Conservation (phyloP, 345 rosid species). For the Linum tenue region DNA sequence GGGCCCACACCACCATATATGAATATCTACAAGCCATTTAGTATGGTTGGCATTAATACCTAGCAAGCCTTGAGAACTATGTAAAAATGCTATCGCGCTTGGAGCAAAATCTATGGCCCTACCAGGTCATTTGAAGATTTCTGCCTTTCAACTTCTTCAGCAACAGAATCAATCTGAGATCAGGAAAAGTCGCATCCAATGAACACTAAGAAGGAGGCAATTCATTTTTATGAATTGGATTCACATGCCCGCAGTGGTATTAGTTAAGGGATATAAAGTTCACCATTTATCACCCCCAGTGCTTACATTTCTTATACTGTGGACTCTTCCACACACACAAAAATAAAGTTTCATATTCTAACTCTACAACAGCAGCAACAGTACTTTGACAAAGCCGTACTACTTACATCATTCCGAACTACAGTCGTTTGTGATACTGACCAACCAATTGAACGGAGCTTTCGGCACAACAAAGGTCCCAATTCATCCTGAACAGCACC, state of each 20-base stretch:
- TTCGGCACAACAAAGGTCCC: slow-evolving; percentile 62
- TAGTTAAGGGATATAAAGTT: slow-evolving; percentile 2
- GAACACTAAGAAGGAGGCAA: slow-evolving; percentile 9
- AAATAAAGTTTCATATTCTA: neutral
- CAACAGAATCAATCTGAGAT: slow-evolving; percentile 80
- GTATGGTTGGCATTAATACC: slow-evolving; percentile 3
- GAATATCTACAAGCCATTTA: slow-evolving; percentile 48
- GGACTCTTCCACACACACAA: neutral
- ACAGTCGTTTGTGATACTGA: slow-evolving; percentile 47
- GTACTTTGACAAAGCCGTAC: slow-evolving; percentile 1
- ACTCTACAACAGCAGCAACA: neutral
- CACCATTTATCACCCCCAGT: slow-evolving; percentile 1
- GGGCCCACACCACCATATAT: slow-evolving; percentile 94
- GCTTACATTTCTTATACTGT: neutral
- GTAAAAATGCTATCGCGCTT: slow-evolving; percentile 7
- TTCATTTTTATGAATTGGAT: slow-evolving; percentile 3
- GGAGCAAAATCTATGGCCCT: slow-evolving; percentile 14
- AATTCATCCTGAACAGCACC: slow-evolving; percentile 90
- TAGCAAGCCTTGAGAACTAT: neutral
- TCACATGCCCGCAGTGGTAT: neutral
- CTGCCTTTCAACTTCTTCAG: slow-evolving; percentile 81
- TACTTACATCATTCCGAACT: slow-evolving; percentile 81
- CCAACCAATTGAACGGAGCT: slow-evolving; percentile 79
- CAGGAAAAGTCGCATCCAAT: slow-evolving; percentile 16
- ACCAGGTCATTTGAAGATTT: slow-evolving; percentile 76